Evolutionary conservation across 495 filamentous ascomycete species (phyloP).

Genomic region (Ascodesmis nigricans): DNA sequence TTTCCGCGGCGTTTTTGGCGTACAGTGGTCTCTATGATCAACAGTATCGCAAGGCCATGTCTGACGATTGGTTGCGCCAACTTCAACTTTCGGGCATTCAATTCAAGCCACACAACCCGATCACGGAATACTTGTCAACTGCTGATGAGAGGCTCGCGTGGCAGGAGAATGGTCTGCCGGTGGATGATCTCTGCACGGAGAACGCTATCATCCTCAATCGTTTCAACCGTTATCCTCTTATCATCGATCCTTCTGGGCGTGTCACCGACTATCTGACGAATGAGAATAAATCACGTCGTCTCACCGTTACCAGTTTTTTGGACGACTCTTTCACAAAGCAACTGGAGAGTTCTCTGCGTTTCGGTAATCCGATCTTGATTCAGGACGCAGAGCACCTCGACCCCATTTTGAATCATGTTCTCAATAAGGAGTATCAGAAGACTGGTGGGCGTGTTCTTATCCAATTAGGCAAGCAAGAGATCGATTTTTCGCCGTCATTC

Average conservation of each 20-base stretch:
- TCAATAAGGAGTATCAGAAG: slow-evolving; percentile 99
- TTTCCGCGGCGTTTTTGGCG: slow-evolving; percentile 91
- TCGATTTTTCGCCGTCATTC: slow-evolving; percentile 96
- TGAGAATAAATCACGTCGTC: slow-evolving; percentile 73
- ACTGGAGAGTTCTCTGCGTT: slow-evolving; percentile 83
- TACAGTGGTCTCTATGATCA: slow-evolving; percentile 97
- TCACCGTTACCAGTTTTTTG: slow-evolving; percentile 94
- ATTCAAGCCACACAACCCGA: slow-evolving; percentile 80
- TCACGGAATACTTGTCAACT: slow-evolving; percentile 91
- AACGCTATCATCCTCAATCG: slow-evolving; percentile 93
- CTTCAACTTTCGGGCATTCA: slow-evolving; percentile 70
- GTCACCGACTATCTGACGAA: slow-evolving; percentile 87
- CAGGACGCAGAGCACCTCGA: slow-evolving; percentile 96
- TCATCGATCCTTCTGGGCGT: slow-evolving; percentile 91
- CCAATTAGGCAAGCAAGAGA: slow-evolving; percentile 94
- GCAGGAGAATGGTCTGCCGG: slow-evolving; percentile 86
- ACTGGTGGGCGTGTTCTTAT: slow-evolving; percentile 97
- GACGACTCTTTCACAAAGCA: slow-evolving; percentile 97
- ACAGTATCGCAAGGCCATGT: slow-evolving; percentile 89
- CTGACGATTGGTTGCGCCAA: slow-evolving; percentile 90
- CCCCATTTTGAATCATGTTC: slow-evolving; percentile 89
- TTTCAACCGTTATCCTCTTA: slow-evolving; percentile 94
- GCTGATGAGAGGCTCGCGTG: slow-evolving; percentile 85
- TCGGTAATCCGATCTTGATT: slow-evolving; percentile 95
- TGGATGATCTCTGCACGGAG: slow-evolving; percentile 97